Evolutionary conservation across 2,329 filamentous ascomycete genomes (phyloP).

Genomic region (Pseudohalonectria lignicola): DNA sequence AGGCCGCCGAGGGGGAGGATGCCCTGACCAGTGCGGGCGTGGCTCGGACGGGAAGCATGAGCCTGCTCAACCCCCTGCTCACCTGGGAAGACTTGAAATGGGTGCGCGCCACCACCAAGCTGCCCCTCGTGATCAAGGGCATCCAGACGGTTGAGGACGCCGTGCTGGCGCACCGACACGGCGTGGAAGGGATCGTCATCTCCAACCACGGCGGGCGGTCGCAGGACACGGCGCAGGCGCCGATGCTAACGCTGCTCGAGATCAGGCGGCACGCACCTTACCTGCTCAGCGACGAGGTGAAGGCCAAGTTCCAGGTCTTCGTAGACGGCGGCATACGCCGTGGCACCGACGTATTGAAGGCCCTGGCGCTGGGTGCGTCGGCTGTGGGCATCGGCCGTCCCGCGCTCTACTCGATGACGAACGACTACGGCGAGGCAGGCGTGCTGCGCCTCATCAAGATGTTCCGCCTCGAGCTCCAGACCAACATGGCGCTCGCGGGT

Average conservation of each 20-base stretch:
- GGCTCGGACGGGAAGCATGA: conserved; percentile 28
- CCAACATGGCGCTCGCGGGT: conserved; percentile 7
- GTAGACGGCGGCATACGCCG: conserved; percentile 43
- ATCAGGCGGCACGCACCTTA: conserved; percentile 16
- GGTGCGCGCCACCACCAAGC: conserved; percentile 39
- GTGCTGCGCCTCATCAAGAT: conserved; percentile 6
- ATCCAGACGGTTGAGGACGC: conserved; percentile 46
- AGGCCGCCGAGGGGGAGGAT: conserved; percentile 20
- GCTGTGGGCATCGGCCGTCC: conserved; percentile 8
- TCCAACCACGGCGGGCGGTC: conserved; percentile 46
- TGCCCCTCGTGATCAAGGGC: conserved; percentile 47
- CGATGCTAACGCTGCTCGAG: conserved; percentile 37
- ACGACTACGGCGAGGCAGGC: conserved; percentile 2
- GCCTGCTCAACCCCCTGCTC: conserved; percentile 33
- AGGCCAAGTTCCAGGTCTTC: conserved; percentile 38
- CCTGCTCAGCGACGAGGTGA: conserved; percentile 36
- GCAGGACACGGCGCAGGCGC: conserved; percentile 27
- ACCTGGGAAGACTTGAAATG: conserved; percentile 48
- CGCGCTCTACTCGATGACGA: conserved; percentile 6
- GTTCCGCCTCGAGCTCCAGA: conserved; percentile 4
- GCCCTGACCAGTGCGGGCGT: conserved; percentile 32
- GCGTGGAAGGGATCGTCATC: conserved; percentile 48
- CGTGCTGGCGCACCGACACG: conserved; percentile 36
- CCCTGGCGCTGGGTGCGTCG: conserved; percentile 7
- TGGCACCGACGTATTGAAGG: conserved; percentile 30